A percentile compares a stretch with the other conserved stretches of the same genome.
Evolutionary conservation across 495 filamentous ascomycete species (phyloP).

Genomic region (Cladorrhinum samala): DNA sequence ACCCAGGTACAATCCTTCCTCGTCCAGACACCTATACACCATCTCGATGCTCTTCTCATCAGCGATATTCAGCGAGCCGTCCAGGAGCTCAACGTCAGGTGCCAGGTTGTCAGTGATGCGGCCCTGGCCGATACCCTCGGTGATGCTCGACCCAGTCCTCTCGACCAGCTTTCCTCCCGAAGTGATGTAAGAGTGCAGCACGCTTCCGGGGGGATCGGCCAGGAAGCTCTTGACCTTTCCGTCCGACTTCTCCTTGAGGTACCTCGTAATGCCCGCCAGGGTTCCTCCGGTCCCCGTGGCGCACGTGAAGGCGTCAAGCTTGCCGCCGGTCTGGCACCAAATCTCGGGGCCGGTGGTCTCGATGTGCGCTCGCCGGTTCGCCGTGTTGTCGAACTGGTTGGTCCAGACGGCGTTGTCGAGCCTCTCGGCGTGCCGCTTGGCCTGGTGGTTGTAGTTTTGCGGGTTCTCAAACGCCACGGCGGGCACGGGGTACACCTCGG

Average conservation of each 20-base stretch:
- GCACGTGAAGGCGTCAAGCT: conserved; percentile 90
- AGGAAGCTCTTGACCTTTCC: conserved; percentile 84
- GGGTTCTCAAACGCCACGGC: conserved; percentile 96
- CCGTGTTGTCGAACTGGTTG: conserved; percentile 96
- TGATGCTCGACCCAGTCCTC: conserved; percentile 83
- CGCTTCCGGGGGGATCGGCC: conserved; percentile 87
- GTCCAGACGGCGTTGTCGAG: conserved; percentile 95
- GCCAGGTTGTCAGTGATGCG: conserved; percentile 90
- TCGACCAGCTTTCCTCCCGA: conserved; percentile 78
- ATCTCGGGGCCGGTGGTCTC: conserved; percentile 97
- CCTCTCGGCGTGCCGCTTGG: conserved; percentile 75
- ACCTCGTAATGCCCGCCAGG: conserved; percentile 81
- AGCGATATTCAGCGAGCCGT: conserved; percentile 77
- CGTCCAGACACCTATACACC: conserved; percentile 95
- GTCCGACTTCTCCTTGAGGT: conserved; percentile 75
- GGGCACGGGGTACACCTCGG: conserved; percentile 97
- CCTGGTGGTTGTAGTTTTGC: conserved; percentile 96
- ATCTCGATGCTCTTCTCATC: conserved; percentile 96
- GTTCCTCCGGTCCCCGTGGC: conserved; percentile 92
- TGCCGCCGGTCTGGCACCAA: conserved; percentile 86
- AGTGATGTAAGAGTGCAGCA: conserved; percentile 85
- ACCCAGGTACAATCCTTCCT: conserved; percentile 94
- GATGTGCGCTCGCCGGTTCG: conserved; percentile 89
- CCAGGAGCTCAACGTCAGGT: conserved; percentile 76
- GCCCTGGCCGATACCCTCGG: conserved; percentile 95